A percentile compares a stretch with the other conserved stretches of the same genome.
Conservation (phyloP, 2,329 filamentous ascomycete genomes). For the Penicillium digitatum region DNA sequence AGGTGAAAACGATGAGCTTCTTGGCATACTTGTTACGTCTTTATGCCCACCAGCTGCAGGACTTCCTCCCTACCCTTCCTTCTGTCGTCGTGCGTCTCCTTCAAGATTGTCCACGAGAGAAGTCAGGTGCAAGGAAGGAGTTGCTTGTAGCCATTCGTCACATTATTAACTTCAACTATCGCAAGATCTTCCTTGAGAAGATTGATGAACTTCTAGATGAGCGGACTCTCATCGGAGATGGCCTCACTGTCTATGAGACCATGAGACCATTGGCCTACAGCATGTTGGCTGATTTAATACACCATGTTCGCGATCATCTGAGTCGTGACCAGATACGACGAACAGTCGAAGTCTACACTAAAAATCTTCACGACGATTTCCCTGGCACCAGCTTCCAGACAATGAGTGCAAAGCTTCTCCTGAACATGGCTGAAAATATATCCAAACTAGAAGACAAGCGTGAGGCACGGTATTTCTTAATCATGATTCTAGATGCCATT, state of each 20-base stretch:
- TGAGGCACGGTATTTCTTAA: conserved; percentile 89
- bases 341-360: conserved; percentile 95
- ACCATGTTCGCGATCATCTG: conserved; percentile 89
- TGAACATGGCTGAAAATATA: conserved; percentile 99
- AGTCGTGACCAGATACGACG: conserved; percentile 86
- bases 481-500: conserved; percentile 97
- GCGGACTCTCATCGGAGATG: conserved; percentile 89
- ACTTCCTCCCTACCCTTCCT: conserved; percentile 81
- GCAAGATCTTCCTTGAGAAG: conserved; percentile 88
- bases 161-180: conserved; percentile 98
- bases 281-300: conserved; percentile 96
- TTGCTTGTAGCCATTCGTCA: conserved; percentile 93
- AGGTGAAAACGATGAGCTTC: conserved; percentile 99
- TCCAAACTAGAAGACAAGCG: conserved; percentile 88
- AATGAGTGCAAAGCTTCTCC: conserved; percentile 93
- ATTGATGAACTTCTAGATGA: conserved; percentile 95
- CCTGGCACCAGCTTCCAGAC: conserved; percentile 98
- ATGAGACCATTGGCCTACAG: conserved; percentile 95
- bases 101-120: conserved; percentile 91
- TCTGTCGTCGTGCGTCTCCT: conserved; percentile 85
- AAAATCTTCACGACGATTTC: conserved; percentile 90
- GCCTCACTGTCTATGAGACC: conserved; percentile 92
- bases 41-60: conserved; percentile 78
- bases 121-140: conserved; percentile 90
- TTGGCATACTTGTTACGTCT: conserved; percentile 86